Percentiles rank a stretch among this genome's conserved stretches.
phyloP scores from a whole-genome alignment of 306 rosid species.

The Datisca glomerata region DNA sequence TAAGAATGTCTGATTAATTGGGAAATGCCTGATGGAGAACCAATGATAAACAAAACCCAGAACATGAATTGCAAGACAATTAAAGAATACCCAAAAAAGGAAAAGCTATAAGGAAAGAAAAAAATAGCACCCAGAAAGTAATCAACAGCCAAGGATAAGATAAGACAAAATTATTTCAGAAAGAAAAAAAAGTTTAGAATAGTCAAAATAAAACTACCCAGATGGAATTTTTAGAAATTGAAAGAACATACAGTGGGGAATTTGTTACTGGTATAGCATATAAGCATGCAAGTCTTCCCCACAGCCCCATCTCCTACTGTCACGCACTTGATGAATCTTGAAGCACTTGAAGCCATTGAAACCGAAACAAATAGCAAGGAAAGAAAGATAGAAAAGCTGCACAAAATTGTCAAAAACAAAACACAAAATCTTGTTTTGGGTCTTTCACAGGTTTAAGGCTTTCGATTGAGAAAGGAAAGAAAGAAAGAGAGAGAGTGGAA shows the following conservation, averaged over 20 bases:
- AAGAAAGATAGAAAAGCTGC: constrained; percentile 4
- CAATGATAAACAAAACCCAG: constrained; percentile 28
- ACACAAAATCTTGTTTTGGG: constrained; percentile 2
- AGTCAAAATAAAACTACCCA: constrained; percentile 13
- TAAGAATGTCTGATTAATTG: background rate
- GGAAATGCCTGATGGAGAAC: too few relatives aligned
- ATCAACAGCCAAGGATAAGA: background rate
- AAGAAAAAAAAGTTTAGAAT: background rate
- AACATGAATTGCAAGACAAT: too few relatives aligned
- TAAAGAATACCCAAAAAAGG: background rate
- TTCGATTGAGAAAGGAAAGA: constrained; percentile 27
- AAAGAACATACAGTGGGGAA: constrained; percentile 62
- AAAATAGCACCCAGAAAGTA: background rate
- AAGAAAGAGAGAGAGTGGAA: constrained; percentile 20
- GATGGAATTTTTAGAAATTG: constrained; percentile 18
- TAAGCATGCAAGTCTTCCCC: constrained; percentile 91
- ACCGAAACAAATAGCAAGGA: constrained; percentile 12
- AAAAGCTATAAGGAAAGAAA: background rate
- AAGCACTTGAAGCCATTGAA: constrained; percentile 71
- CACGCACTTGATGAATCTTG: constrained; percentile 86
- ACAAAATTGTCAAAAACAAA: background rate
- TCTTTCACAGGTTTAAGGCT: constrained; percentile 22
- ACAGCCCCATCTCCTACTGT: constrained; percentile 93
- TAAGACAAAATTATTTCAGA: background rate
- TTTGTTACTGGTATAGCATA: constrained; percentile 84